Evolutionary conservation across 768 basidiomycete genomes (phyloP), one percentile per base, ranked within the genome.

Genomic region (Hypsizygus marmoreus): DNA sequence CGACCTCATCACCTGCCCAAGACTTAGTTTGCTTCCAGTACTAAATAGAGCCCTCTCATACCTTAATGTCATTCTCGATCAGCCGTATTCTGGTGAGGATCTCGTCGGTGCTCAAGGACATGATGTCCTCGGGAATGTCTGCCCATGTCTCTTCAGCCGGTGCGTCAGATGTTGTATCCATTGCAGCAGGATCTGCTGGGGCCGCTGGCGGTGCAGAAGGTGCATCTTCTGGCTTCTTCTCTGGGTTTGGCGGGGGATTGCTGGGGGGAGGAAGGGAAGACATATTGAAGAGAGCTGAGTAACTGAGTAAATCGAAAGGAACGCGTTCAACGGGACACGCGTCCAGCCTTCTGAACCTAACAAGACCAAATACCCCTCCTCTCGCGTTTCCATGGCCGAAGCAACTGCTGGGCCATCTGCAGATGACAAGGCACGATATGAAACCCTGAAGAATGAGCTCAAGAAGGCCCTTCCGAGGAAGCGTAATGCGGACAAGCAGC

Each of bases 11-110:
- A 99, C 93, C 94, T 97, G 57, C 40, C 58, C 25, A 57, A 33
- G 23, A 38, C 25, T 24, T 7, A 29, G 17, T 25, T 13, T 33
- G 14, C 10, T 22, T 28, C 13, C 23, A 42, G 17, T 4, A 32
- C 25, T 12, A 14, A 26, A 22, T 8, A 1, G 17, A 32, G 8
- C 17, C 29, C 16, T 20, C 10, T 30, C 75, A 44, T 33, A 88
- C 94, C 80, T 93, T 95, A 60, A 98, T 83, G 60, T 99, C 97
- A 61, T 97, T 98, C 50, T 99, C 95, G 56, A 99, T 92, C 48
- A 99, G 77, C 50, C 95, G 77, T 69, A 85, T 88, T 67, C 95
- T 80, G 44, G 92, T 92, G 50, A 84, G 63, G 55, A 98, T 90
- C 53, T 97, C 95, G 36, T 97, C 94, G 1, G 89, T 84, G 51